Evolutionary conservation across 805 yeast genomes (phyloP), one percentile per base, ranked within the genome.

Genomic region (Pichia deserticola): DNA sequence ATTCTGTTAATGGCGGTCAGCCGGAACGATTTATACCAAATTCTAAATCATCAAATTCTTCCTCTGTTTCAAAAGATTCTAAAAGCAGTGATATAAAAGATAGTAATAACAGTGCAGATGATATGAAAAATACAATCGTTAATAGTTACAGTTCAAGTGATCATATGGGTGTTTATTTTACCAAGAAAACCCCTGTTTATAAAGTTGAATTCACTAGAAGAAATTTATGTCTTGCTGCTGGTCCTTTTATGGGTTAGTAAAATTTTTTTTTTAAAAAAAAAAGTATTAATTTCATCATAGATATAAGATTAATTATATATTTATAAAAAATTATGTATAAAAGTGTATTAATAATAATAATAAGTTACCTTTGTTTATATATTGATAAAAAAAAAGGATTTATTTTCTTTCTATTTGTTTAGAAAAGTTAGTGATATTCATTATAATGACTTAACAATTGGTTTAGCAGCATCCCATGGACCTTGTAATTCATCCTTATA

Each of bases 121-220:
- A 36, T 38, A 25, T 6, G 27, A 39, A 34, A 32, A 42, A 45
- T n/a, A 9, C 35, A 53, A 76, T 86, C 29, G 76, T 82, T n/a
- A 89, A 96, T 10, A 80, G 95, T 2, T 77, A 81, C 45, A 52
- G 54, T 12, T 51, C 57, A 5, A 50, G 50, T 28, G 99, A 93
- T 66, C 95, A 92, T 60, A 78, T 93, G 81, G 89, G 95, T 5
- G 93, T 93, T 25, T 93, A 85, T 65, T 87, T 87, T 67, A 92
- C 99, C 0, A 93, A 89, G 68, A 84, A 83, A 66, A 89, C 97
- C 0, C 96, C 97, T 5, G 93, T 93, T 30, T 93, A 84, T 70
- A 88, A 87, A 59, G 95, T 93, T 36, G 89, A 85, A 60, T 92
- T 93, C 64, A 92, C 98, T 1, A 75, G 95, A 64, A 74, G 96